phyloP scores from a whole-genome alignment of 352 stramenopile genomes.

The Pythium folliculosum region DNA sequence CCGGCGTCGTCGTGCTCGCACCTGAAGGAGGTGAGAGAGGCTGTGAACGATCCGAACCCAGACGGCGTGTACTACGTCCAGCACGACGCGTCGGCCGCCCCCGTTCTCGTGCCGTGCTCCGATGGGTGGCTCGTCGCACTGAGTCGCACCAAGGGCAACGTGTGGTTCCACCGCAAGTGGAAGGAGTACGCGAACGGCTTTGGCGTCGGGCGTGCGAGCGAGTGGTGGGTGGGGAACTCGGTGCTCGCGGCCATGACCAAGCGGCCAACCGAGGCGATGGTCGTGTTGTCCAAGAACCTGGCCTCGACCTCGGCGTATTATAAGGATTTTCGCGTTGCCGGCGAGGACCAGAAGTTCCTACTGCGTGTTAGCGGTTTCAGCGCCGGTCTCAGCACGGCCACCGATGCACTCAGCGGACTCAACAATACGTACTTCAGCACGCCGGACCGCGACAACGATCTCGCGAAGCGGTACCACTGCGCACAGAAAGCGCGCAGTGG shows the following conservation, averaged over 20 bases:
- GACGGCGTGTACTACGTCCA: slow-evolving; percentile 60
- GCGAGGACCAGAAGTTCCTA: slow-evolving; percentile 49
- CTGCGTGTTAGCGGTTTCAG: slow-evolving; percentile 45
- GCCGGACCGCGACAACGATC: slow-evolving; percentile 56
- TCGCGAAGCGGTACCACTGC: slow-evolving; percentile 44
- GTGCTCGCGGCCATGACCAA: slow-evolving; percentile 40
- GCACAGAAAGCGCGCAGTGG: slow-evolving; percentile 46
- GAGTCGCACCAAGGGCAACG: slow-evolving; percentile 42
- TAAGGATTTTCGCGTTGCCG: slow-evolving; percentile 44
- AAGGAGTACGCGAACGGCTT: slow-evolving; percentile 61
- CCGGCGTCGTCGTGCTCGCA: slow-evolving; percentile 55
- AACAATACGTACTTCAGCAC: slow-evolving; percentile 68
- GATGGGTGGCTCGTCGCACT: slow-evolving; percentile 65
- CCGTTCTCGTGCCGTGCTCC: slow-evolving; percentile 44
- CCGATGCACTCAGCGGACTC: slow-evolving; percentile 44
- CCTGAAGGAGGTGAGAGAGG: slow-evolving; percentile 41
- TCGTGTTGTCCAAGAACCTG: slow-evolving; percentile 56
- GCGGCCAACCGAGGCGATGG: slow-evolving; percentile 40
- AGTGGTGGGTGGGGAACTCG: slow-evolving; percentile 69
- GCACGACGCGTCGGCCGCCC: slow-evolving; percentile 27
- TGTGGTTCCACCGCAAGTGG: slow-evolving; percentile 66
- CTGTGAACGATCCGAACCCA: slow-evolving; percentile 46
- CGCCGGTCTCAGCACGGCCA: slow-evolving; percentile 35
- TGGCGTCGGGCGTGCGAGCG: slow-evolving; percentile 39
- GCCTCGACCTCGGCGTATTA: slow-evolving; percentile 46